These are phyloP conservation scores for Exophiala xenobiotica DNA, from an alignment of 2,329 filamentous ascomycete species.

Conservation along the genomic window DNA sequence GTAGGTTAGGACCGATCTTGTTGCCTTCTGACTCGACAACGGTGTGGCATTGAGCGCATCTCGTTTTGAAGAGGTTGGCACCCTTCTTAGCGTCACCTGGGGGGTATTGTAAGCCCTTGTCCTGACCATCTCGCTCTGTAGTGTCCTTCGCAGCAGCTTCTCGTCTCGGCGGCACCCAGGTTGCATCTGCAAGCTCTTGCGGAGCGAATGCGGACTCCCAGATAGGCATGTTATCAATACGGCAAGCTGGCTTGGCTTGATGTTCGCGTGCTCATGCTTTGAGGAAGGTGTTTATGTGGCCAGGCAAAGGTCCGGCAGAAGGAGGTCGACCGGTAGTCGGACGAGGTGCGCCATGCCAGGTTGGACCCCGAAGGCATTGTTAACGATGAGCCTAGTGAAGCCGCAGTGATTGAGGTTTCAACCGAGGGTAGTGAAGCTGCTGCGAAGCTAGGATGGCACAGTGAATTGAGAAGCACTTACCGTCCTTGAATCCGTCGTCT, in stretches of 20 bases:
- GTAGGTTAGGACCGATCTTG: constrained; percentile 96
- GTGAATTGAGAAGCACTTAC: constrained; percentile 17
- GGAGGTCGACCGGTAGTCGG: not conserved
- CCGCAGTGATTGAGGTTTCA: not conserved
- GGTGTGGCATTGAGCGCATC: constrained; percentile 98
- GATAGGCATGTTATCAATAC: not conserved
- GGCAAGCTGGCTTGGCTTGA: not conserved
- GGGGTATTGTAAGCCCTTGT: constrained; percentile 23
- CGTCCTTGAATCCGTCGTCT: constrained; percentile 27
- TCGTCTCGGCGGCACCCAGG: not conserved
- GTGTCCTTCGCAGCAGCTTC: constrained; percentile 18
- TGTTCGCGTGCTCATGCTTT: not conserved
- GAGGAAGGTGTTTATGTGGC: not conserved
- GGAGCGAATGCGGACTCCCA: not conserved
- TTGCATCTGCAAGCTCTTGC: constrained; percentile 14
- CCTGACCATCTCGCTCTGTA: constrained; percentile 3
- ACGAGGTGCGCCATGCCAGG: not conserved
- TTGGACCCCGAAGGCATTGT: not conserved
- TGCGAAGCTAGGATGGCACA: constrained; percentile 22
- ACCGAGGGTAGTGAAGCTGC: constrained; percentile 19
- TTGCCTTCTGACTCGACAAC: constrained; percentile 85
- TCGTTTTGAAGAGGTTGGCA: constrained; percentile 98
- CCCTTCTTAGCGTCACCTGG: constrained; percentile 92
- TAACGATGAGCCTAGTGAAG: not conserved
- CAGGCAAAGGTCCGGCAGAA: not conserved